phyloP scores from a whole-genome alignment of 495 filamentous ascomycete genomes.

The Eremomyces bilateralis region DNA sequence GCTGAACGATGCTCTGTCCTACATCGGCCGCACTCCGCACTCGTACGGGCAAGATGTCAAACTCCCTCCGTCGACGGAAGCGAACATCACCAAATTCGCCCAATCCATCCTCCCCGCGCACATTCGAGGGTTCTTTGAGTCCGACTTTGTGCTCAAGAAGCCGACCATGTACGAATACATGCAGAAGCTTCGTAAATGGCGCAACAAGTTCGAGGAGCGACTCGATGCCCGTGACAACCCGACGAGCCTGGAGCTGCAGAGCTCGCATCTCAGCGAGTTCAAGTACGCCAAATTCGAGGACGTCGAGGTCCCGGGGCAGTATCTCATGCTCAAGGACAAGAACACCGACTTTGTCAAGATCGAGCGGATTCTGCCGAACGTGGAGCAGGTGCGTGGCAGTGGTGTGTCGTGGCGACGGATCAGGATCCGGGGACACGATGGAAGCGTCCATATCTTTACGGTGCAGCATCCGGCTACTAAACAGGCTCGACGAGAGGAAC shows the following conservation, averaged over 20 bases:
- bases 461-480: constrained; percentile 87
- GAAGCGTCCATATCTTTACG: constrained; percentile 81
- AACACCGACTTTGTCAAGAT: constrained; percentile 95
- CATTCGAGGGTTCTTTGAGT: constrained; percentile 84
- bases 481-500: constrained; percentile 80
- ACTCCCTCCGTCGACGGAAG: constrained; percentile 71
- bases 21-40: constrained; percentile 64
- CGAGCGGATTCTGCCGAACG: constrained; percentile 83
- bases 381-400: constrained; percentile 74
- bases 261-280: constrained; percentile 84
- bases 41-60: constrained; percentile 83
- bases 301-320: constrained; percentile 93
- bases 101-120: constrained; percentile 87
- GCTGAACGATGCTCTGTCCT: constrained; percentile 76
- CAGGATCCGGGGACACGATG: constrained; percentile 95
- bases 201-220: constrained; percentile 94
- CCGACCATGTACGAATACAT: constrained; percentile 97
- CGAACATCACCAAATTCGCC: constrained; percentile 88
- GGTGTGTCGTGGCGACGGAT: constrained; percentile 77
- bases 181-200: constrained; percentile 85
- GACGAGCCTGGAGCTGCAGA: constrained; percentile 56
- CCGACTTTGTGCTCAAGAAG: constrained; percentile 80
- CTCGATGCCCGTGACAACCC: constrained; percentile 61
- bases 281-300: constrained; percentile 95
- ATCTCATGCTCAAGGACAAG: constrained; percentile 90